phyloP scores from a whole-genome alignment of 1,139 yeast species.

The Cylindricascospora bacillispora region DNA sequence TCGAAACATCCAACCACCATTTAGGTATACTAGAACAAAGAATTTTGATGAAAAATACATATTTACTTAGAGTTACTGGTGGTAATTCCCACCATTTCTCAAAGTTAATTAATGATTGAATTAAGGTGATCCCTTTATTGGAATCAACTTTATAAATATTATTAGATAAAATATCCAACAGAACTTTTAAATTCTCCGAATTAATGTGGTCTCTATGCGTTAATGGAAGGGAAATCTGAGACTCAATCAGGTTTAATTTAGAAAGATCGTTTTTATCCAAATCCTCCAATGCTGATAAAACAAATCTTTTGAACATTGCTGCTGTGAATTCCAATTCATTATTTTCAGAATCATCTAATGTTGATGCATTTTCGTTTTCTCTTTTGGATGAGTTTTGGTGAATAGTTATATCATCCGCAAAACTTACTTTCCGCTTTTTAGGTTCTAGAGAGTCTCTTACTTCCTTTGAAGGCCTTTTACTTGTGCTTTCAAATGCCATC shows the following conservation, averaged over 20 bases:
- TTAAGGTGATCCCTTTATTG: slow-evolving; percentile 31
- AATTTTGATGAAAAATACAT: slow-evolving; percentile 60
- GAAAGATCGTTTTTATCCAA: slow-evolving; percentile 40
- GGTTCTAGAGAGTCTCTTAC: slow-evolving; percentile 9
- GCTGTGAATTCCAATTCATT: slow-evolving; percentile 19
- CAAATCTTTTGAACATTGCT: slow-evolving; percentile 50
- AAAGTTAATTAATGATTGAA: slow-evolving; percentile 39
- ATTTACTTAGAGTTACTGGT: slow-evolving; percentile 33
- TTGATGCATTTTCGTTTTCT: slow-evolving; percentile 1
- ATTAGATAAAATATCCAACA: slow-evolving; percentile 36
- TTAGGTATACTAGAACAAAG: slow-evolving; percentile 78
- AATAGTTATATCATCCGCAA: slow-evolving; percentile 12
- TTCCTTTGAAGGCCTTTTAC: slow-evolving; percentile 16
- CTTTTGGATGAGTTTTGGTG: slow-evolving; percentile 1
- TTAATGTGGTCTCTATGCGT: slow-evolving; percentile 33
- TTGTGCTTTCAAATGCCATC: slow-evolving; percentile 24
- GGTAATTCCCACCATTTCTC: slow-evolving; percentile 45
- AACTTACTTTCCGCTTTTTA: slow-evolving; percentile 24
- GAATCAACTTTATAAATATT: slow-evolving; percentile 41
- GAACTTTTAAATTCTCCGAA: slow-evolving; percentile 30
- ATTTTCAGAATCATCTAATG: slow-evolving; percentile 4
- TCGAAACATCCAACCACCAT: slow-evolving; percentile 77
- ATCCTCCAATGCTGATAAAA: slow-evolving; percentile 57
- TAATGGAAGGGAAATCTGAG: slow-evolving; percentile 32
- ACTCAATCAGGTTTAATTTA: slow-evolving; percentile 34